Base-by-base conservation (phyloP, 179 eudicot species). In the Drosera spatulata region DNA sequence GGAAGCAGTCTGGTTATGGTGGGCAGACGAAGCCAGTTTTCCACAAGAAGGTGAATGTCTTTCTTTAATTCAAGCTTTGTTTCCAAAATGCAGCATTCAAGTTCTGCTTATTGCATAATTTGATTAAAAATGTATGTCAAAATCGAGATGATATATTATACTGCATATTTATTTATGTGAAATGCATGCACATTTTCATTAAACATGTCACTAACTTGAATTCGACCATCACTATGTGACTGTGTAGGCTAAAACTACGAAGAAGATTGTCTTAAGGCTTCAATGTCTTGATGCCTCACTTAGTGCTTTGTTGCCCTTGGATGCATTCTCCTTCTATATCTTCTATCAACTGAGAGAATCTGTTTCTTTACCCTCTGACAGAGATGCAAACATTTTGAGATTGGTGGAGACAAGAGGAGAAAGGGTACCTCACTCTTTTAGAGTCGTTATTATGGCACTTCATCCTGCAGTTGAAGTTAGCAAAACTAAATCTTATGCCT, bases 351-450 rank as follows among this genome's bases (percentile, higher is more conserved):
- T 7, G 8, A 11, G 50, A 7, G 50, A 46, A 11, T 46, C 50
- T 46, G 8, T 46, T 46, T 46, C 50, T 7, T 46, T 7, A 46
- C 13, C 13, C 13, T 50, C 13, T 15, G n/a, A 11, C 53, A 55
- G 58, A 55, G 58, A 42, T 55, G 58, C 58, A 55, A 55, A n/a
- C 58, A 55, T 39, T 55, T 55, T 33, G 58, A 55, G 58, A 55
- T 55, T 33, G 58, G 58, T 8, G 58, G 58, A 55, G 58, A 55
- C 41, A 55, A 55, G 58, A 55, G 33, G 41, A 41, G 58, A 37
- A 55, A 55, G 58, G 58, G 58, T 33, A 55, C 58, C 9, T 55
- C 58, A 33, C 41, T 55, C n/a, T 55, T 55, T 37, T 55, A 55
- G 58, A 55, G 58, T 33, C 53, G 1, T 22, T 22, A 22, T 22